Percentiles rank a stretch among this genome's conserved stretches.
These are phyloP conservation scores for Ogataea saltuana DNA, from an alignment of 805 yeast species.

Conservation along the genomic window DNA sequence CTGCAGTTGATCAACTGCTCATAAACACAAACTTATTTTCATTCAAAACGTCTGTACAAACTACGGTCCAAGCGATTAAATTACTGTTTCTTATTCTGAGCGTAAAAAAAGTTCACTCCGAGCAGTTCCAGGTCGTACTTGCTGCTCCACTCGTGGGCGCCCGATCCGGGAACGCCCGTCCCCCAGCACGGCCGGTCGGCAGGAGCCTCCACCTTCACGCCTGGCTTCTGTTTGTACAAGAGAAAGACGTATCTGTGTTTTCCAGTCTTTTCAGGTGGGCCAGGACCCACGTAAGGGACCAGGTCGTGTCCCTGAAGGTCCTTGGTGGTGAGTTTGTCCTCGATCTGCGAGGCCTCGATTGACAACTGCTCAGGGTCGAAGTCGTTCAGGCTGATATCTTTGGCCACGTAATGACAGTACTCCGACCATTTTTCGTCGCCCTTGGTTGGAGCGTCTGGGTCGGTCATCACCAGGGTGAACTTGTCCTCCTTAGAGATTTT, in stretches of 20 bases:
- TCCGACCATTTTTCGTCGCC: constrained; percentile 87
- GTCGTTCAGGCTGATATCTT: constrained; percentile 51
- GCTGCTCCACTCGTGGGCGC: constrained; percentile 72
- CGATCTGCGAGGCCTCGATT: constrained; percentile 23
- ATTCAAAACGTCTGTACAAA: not conserved
- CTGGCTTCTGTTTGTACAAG: constrained; percentile 65
- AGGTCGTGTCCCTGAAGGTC: constrained; percentile 44
- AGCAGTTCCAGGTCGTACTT: constrained; percentile 63
- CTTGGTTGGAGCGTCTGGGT: constrained; percentile 91
- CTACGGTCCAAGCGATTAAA: not conserved
- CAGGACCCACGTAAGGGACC: constrained; percentile 75
- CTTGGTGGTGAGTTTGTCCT: constrained; percentile 37
- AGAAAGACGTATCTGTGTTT: constrained; percentile 84
- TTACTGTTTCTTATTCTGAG: constrained; percentile 53
- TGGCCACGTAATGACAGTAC: constrained; percentile 70
- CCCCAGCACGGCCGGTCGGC: constrained; percentile 79
- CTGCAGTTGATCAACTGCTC: too few relatives aligned
- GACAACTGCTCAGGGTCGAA: constrained; percentile 36
- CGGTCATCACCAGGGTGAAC: constrained; percentile 79
- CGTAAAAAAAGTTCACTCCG: constrained; percentile 80
- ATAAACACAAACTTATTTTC: too few relatives aligned
- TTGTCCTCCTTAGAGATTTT: constrained; percentile 47
- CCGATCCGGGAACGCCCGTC: constrained; percentile 75
- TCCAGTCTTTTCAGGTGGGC: constrained; percentile 85
- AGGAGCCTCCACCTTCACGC: constrained; percentile 41